phyloP scores from a whole-genome alignment of 371 early-diverging fungal species.

The Chytridium lagenaria region DNA sequence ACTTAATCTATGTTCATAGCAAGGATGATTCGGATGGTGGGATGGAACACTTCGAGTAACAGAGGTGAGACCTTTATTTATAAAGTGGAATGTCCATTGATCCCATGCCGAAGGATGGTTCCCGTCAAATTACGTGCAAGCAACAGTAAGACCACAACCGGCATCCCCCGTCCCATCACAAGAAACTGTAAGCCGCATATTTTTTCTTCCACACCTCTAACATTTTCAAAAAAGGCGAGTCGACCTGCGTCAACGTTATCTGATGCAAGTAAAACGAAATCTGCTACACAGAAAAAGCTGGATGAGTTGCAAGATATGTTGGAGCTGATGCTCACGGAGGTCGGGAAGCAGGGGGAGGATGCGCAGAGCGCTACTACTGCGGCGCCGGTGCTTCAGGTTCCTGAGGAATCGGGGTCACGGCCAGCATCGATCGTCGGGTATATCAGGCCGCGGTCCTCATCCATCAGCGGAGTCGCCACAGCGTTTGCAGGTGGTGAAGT shows the following conservation, averaged over 20 bases:
- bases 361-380: background rate
- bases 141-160: too few species aligned
- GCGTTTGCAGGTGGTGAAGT: background rate
- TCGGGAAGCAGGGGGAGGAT: background rate
- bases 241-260: background rate
- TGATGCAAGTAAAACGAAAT: background rate
- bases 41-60: conserved; percentile 62
- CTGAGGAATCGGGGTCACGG: too few species aligned
- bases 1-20: conserved; percentile 80
- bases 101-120: conserved; percentile 73
- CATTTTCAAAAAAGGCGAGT: background rate
- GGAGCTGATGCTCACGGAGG: conserved; percentile 12
- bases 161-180: too few species aligned
- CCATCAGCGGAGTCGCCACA: background rate
- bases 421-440: too few species aligned
- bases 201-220: too few species aligned
- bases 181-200: background rate
- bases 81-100: background rate
- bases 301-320: conserved; percentile 18
- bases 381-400: too few species aligned
- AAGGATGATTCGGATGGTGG: conserved; percentile 92
- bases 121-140: conserved; percentile 81
- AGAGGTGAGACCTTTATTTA: conserved; percentile 26
- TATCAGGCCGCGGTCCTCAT: background rate
- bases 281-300: conserved; percentile 13